Base-by-base conservation (phyloP, 2,329 filamentous ascomycete species). In the Neophaeococcomyces mojaviensis region DNA sequence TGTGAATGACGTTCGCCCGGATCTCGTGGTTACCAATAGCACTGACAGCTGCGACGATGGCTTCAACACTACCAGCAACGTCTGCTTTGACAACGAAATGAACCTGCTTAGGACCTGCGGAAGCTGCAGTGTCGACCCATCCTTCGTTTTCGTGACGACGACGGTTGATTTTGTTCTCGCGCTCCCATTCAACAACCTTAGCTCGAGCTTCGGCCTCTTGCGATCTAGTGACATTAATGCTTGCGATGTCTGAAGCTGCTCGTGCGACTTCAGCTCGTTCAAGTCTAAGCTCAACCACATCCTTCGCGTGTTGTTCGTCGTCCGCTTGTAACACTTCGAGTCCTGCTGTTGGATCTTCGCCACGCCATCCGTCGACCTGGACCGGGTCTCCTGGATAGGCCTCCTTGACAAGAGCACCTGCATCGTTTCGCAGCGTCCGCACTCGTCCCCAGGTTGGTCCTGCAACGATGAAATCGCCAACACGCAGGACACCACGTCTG, bases 31-130 rank as follows among this genome's bases (percentile, higher is more conserved):
- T 95, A 52, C 89, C 88, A 52, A 96, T 73, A 49, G 83, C 79
- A 50, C 81, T 71, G 48, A 98, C 75, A 7, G 84, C 82, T 39
- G 86, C 83, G 49, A 82, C 74, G 2, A 97, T 84, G 2, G 92
- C 92, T 69, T 98, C 92, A 0, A 89, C 88, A 0, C 90, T 97
- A 31, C 92, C 92, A 50, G 84, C 86, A 15, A 97, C 92, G 58
- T 98, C 92, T 44, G 83, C 89, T 66, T 94, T 95, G 68, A 98
- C 74, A 48, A 92, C 79, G 65, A 97, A 92, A 57, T 84, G 84
- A 39, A 95, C 75, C 13, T 76, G 68, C 55, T 57, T 51, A 24
- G 53, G 49, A 57, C 62, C 51, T 39, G 62, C 38, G 45, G 63
- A 39, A 64, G 69, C 37, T 66, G 69, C 49, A 39, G 51, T 48